Conservation (phyloP, 2,329 filamentous ascomycete species). For the Talaromyces sp. region DNA sequence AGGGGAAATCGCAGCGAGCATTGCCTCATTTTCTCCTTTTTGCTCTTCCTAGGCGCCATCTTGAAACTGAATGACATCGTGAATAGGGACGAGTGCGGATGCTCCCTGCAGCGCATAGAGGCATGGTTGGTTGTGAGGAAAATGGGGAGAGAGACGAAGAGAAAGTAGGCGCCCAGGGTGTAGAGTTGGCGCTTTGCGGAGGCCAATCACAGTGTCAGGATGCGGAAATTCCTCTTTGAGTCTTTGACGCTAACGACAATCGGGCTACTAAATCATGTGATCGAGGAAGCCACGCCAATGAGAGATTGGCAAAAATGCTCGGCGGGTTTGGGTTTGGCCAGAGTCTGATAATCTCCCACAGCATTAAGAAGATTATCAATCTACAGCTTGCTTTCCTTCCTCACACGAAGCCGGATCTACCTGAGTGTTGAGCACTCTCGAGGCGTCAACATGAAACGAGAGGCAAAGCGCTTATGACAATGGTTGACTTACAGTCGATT, state of each 20-base stretch:
- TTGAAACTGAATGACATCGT: constrained; percentile 17
- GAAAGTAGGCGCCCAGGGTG: constrained; percentile 8
- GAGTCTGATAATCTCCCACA: too few relatives aligned
- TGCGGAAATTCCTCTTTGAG: not conserved
- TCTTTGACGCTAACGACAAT: not conserved
- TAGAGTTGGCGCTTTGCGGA: constrained; percentile 9
- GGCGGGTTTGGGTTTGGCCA: not conserved
- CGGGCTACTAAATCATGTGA: not conserved
- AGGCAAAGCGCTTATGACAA: not conserved
- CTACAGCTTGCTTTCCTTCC: not conserved
- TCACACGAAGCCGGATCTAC: not conserved
- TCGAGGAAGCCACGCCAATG: not conserved
- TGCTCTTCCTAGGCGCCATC: constrained; percentile 5
- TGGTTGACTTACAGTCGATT: not conserved
- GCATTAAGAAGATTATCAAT: not conserved
- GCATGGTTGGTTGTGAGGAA: constrained; percentile 16
- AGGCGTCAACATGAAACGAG: constrained; percentile 3
- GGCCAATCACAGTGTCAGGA: not conserved
- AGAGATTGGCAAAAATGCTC: not conserved
- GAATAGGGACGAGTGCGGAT: not conserved
- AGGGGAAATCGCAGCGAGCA: constrained; percentile 11
- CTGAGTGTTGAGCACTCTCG: not conserved
- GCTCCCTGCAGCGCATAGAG: not conserved
- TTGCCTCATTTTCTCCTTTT: constrained; percentile 1
- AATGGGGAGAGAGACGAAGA: not conserved